phyloP scores from a whole-genome alignment of 352 stramenopile genomes.

The Phytopythium sindhum region DNA sequence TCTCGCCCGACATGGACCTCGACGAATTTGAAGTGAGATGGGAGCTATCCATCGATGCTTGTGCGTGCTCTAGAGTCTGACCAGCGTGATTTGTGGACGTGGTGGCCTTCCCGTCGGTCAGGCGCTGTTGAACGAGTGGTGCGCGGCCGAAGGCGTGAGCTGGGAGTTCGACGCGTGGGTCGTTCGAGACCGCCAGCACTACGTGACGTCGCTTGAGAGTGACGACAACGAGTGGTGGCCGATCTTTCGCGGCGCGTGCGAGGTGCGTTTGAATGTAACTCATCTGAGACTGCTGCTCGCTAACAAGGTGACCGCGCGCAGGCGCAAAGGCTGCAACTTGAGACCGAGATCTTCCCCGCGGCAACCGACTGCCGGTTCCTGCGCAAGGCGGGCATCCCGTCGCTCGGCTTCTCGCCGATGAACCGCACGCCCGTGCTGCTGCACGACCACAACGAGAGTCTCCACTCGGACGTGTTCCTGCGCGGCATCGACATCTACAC shows the following conservation, averaged over 20 bases:
- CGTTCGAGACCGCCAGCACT: neutral
- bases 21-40: conserved; percentile 75
- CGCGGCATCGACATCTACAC: conserved; percentile 88
- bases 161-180: conserved; percentile 62
- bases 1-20: conserved; percentile 87
- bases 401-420: conserved; percentile 92
- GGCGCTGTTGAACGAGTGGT: conserved; percentile 84
- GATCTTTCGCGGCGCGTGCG: conserved; percentile 3
- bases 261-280: neutral
- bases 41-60: neutral
- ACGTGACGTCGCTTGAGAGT: conserved; percentile 7
- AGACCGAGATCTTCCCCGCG: conserved; percentile 91
- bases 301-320: neutral
- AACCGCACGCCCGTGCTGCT: conserved; percentile 89
- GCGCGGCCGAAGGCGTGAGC: conserved; percentile 72
- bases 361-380: conserved; percentile 92
- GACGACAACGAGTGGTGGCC: conserved; percentile 8
- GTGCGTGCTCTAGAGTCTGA: neutral
- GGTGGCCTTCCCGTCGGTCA: neutral
- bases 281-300: neutral
- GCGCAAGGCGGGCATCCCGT: conserved; percentile 82
- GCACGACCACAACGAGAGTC: conserved; percentile 94
- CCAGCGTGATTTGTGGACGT: neutral
- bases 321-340: conserved; percentile 38
- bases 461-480: conserved; percentile 89